phyloP scores from a whole-genome alignment of 352 stramenopile genomes.

The Chrysophaeum taylorii region DNA sequence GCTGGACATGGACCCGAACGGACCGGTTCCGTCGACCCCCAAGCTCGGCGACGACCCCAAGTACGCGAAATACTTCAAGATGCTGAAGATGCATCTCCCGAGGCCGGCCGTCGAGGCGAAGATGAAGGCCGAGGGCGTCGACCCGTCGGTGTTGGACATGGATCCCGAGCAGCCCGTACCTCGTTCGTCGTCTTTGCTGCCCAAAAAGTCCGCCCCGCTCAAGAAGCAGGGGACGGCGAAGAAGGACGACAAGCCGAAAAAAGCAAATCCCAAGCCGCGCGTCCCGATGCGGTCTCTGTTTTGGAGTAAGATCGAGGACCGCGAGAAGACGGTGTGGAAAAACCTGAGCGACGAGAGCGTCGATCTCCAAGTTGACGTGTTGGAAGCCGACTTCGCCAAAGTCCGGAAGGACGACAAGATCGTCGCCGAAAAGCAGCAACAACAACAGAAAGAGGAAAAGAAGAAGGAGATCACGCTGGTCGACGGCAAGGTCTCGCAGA shows the following conservation, averaged over 20 bases:
- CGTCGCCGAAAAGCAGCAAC: slow-evolving; percentile 9
- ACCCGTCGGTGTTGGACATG: slow-evolving; percentile 48
- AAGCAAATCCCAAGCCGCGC: slow-evolving; percentile 65
- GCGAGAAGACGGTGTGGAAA: neutral
- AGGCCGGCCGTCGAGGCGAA: slow-evolving; percentile 81
- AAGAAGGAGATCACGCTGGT: slow-evolving; percentile 59
- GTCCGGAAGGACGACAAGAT: slow-evolving; percentile 1
- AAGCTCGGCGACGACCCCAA: slow-evolving; percentile 77
- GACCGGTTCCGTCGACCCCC: slow-evolving; percentile 43
- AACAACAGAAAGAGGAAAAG: slow-evolving; percentile 19
- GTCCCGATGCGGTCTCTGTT: slow-evolving; percentile 71
- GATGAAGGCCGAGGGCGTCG: slow-evolving; percentile 62
- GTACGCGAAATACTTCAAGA: slow-evolving; percentile 90
- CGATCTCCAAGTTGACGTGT: neutral
- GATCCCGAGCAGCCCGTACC: slow-evolving; percentile 29
- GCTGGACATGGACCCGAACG: slow-evolving; percentile 73
- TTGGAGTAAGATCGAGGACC: slow-evolving; percentile 48
- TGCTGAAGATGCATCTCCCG: slow-evolving; percentile 74
- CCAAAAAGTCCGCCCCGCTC: neutral
- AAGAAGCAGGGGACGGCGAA: neutral
- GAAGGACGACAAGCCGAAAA: slow-evolving; percentile 50
- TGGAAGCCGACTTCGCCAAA: neutral
- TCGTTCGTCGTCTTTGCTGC: no score
- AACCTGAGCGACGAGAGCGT: neutral
- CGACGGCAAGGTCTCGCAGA: slow-evolving; percentile 89